phyloP scores from a whole-genome alignment of 2,329 filamentous ascomycete species.

The Aspergillus jensenii region DNA sequence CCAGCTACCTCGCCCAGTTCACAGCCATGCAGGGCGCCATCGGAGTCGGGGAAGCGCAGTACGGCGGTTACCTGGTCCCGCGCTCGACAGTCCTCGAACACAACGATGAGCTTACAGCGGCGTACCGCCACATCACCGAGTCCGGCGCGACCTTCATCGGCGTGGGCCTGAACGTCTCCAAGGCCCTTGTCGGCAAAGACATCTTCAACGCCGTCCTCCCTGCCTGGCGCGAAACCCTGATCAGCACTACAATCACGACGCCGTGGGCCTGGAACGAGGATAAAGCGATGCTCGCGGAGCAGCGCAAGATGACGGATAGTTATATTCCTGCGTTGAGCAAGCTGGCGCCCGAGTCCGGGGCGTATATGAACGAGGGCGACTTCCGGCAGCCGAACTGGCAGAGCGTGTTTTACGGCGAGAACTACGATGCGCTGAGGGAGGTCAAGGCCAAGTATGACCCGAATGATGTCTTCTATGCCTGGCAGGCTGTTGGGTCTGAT shows the following conservation, averaged over 20 bases:
- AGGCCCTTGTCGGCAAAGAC: slow-evolving; percentile 36
- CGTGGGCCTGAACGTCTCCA: slow-evolving; percentile 36
- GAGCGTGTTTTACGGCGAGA: slow-evolving; percentile 8
- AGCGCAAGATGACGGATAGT: slow-evolving; percentile 41
- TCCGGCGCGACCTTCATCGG: slow-evolving; percentile 3
- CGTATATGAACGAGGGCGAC: slow-evolving; percentile 13
- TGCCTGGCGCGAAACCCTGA: slow-evolving; percentile 46
- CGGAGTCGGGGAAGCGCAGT: slow-evolving; percentile 41
- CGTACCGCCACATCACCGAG: slow-evolving; percentile 8
- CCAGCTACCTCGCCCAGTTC: slow-evolving; percentile 35
- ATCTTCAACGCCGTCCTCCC: slow-evolving; percentile 43
- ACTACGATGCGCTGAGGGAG: slow-evolving; percentile 3
- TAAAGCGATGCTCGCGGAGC: slow-evolving; percentile 33
- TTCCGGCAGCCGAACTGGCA: slow-evolving; percentile 10
- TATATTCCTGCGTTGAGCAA: slow-evolving; percentile 37
- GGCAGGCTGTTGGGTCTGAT: slow-evolving; percentile 7
- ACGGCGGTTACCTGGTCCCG: slow-evolving; percentile 36
- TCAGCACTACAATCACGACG: slow-evolving; percentile 34
- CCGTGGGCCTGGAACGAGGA: slow-evolving; percentile 38
- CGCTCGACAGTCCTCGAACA: slow-evolving; percentile 10
- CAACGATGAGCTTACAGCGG: not conserved
- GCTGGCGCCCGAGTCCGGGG: slow-evolving; percentile 32
- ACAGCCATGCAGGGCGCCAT: slow-evolving; percentile 31
- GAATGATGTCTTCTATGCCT: slow-evolving; percentile 9
- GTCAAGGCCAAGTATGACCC: slow-evolving; percentile 14